A percentile compares a stretch with the other conserved stretches of the same genome.
phyloP scores from a whole-genome alignment of 306 rosid species.

The Rubus parviflorus region DNA sequence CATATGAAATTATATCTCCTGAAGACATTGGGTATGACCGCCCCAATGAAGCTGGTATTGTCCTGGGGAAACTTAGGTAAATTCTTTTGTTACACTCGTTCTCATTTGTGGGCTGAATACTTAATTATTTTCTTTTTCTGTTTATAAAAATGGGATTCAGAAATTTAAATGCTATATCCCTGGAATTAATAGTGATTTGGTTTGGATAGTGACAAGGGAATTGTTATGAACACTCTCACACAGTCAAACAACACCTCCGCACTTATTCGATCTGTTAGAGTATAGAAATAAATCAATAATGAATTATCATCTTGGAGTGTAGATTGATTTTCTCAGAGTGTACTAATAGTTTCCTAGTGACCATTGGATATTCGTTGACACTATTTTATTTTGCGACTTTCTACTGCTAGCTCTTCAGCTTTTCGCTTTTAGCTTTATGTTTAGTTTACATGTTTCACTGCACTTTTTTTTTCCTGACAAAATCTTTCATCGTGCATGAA shows the following conservation, averaged over 20 bases:
- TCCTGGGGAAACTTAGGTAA: constrained; percentile 96
- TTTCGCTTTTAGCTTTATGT: background rate
- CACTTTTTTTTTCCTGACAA: background rate
- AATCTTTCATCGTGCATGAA: background rate
- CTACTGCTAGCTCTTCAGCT: background rate
- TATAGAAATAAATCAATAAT: background rate
- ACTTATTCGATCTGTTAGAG: background rate
- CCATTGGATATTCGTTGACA: background rate
- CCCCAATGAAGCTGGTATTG: constrained; percentile 89
- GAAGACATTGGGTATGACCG: constrained; percentile 91
- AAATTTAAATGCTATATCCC: too few species aligned
- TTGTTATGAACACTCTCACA: background rate
- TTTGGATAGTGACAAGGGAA: background rate
- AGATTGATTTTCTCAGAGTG: background rate
- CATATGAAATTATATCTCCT: constrained; percentile 92
- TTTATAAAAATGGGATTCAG: background rate
- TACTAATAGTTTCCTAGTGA: background rate
- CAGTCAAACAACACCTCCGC: background rate
- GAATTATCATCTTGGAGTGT: background rate
- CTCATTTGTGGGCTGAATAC: background rate
- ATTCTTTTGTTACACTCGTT: background rate
- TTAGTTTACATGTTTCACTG: background rate
- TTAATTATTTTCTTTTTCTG: background rate
- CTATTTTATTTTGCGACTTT: background rate
- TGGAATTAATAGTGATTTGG: background rate